Conservation (phyloP, 305 asterid genomes). For the Fraxinus ornus region DNA sequence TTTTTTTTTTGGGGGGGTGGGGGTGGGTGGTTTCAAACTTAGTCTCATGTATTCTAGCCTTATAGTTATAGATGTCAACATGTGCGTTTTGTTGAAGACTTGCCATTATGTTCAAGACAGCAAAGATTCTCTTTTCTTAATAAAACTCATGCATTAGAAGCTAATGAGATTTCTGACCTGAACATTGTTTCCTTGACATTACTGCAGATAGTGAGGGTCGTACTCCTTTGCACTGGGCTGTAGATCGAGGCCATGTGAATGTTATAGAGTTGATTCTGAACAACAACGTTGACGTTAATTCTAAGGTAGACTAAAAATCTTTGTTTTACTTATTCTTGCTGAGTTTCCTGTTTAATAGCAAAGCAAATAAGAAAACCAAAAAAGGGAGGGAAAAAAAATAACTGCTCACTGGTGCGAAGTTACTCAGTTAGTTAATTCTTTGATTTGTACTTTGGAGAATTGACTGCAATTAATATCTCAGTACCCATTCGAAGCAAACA, state of each 20-base stretch:
- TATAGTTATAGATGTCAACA: too few species aligned
- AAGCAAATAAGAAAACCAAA: neutral
- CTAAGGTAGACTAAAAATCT: slow-evolving; percentile 50
- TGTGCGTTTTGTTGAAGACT: too few species aligned
- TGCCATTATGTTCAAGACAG: slow-evolving; percentile 14
- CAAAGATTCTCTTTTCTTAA: neutral
- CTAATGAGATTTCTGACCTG: neutral
- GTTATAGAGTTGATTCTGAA: slow-evolving; percentile 56
- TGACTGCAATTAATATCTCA: neutral
- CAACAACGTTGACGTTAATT: slow-evolving; percentile 76
- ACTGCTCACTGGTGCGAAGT: neutral
- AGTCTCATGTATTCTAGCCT: too few species aligned
- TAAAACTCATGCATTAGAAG: neutral
- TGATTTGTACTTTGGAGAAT: neutral
- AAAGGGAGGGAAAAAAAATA: neutral
- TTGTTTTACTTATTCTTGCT: slow-evolving; percentile 4
- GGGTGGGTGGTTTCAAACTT: too few species aligned
- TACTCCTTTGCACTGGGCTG: slow-evolving; percentile 98
- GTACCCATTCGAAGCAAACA: neutral
- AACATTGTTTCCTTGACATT: slow-evolving; percentile 24
- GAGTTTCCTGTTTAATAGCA: neutral
- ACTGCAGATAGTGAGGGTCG: slow-evolving; percentile 94
- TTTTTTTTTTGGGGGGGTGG: too few species aligned
- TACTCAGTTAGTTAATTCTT: neutral
- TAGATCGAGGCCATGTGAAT: slow-evolving; percentile 87